phyloP scores from a whole-genome alignment of 345 rosid species.

The Aegle marmelos region DNA sequence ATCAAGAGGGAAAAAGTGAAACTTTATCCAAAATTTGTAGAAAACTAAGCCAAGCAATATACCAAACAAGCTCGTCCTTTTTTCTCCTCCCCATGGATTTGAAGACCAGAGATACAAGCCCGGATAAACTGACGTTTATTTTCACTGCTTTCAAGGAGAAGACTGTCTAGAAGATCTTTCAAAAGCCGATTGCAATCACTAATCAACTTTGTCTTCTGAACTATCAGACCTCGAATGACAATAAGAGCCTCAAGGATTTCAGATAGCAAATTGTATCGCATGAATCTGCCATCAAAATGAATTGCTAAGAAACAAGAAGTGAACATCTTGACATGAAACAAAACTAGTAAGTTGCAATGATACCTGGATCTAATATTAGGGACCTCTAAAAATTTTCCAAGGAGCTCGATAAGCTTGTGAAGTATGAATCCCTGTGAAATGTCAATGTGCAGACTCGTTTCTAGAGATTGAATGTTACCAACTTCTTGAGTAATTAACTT shows the following conservation, averaged over 20 bases:
- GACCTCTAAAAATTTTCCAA: constrained; percentile 90
- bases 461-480: constrained; percentile 80
- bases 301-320: constrained; percentile 17
- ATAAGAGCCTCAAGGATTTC: constrained; percentile 94
- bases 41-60: constrained; percentile 14
- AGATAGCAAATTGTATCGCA: constrained; percentile 83
- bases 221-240: constrained; percentile 88
- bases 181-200: constrained; percentile 91
- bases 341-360: neutral
- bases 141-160: constrained; percentile 95
- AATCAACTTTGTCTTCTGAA: constrained; percentile 96
- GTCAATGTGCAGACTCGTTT: constrained; percentile 91
- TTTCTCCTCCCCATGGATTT: constrained; percentile 80
- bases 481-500: constrained; percentile 87
- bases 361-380: constrained; percentile 93
- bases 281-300: constrained; percentile 57
- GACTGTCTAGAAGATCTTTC: constrained; percentile 89
- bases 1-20: neutral
- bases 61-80: constrained; percentile 89
- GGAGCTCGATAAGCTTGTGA: constrained; percentile 93
- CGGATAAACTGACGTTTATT: constrained; percentile 88
- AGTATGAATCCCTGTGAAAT: constrained; percentile 98
- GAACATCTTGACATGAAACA: constrained; percentile 8
- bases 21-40: neutral
- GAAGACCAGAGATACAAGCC: constrained; percentile 89